Conservation (phyloP, 208 protist species). For the Trypanosoma boissoni region DNA sequence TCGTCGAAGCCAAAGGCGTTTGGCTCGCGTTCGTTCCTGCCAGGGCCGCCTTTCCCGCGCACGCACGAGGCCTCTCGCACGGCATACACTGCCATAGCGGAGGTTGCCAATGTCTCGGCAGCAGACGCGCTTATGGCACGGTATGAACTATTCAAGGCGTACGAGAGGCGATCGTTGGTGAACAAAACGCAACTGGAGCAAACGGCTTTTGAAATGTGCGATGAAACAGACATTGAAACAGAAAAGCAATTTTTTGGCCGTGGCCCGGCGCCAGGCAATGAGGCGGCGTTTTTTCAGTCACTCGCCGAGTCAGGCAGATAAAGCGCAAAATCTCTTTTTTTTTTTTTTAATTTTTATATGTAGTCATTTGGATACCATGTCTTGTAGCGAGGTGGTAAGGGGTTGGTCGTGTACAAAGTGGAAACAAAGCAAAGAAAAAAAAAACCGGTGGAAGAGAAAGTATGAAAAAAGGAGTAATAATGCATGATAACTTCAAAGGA, state of each 20-base stretch:
- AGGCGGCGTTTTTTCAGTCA: conserved; percentile 74
- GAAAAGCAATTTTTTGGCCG: conserved; percentile 78
- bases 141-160: conserved; percentile 70
- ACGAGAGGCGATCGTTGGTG: conserved; percentile 56
- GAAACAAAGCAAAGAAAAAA: too few species aligned
- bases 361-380: not conserved
- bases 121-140: conserved; percentile 58
- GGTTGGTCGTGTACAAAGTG: too few species aligned
- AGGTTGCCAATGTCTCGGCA: conserved; percentile 41
- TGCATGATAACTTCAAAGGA: too few species aligned
- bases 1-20: conserved; percentile 46
- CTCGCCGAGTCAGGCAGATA: conserved; percentile 31
- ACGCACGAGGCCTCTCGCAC: conserved; percentile 67
- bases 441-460: too few species aligned
- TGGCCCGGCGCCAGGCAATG: conserved; percentile 79
- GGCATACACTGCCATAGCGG: conserved; percentile 73
- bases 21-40: conserved; percentile 61
- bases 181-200: conserved; percentile 59
- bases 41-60: conserved; percentile 70
- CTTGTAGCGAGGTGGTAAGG: too few species aligned
- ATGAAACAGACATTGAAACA: conserved; percentile 82
- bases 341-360: too few species aligned
- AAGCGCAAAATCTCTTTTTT: too few species aligned
- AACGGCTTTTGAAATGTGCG: conserved; percentile 86
- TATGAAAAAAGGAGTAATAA: too few species aligned